Evolutionary conservation across 2,329 filamentous ascomycete genomes (phyloP).

Genomic region (Harringtonia aguacate): DNA sequence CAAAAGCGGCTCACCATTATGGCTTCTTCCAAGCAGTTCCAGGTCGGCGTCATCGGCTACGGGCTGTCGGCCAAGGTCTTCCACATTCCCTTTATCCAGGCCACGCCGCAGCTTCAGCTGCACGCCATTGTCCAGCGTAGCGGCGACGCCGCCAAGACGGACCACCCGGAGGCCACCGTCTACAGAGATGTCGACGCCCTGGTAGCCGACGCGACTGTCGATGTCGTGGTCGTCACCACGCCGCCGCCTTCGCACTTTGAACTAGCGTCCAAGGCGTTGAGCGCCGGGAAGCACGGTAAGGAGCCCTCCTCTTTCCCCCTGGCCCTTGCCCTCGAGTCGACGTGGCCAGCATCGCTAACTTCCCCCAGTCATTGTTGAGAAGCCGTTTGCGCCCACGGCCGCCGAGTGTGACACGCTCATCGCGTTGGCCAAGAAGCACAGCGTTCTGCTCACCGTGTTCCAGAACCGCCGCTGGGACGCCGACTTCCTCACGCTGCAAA

Average conservation of each 20-base stretch:
- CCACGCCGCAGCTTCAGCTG: slow-evolving; percentile 53
- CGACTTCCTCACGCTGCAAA: slow-evolving; percentile 61
- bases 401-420: slow-evolving; percentile 56
- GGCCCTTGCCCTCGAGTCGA: no score
- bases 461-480: slow-evolving; percentile 70
- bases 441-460: slow-evolving; percentile 53
- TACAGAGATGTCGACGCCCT: slow-evolving; percentile 53
- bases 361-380: slow-evolving; percentile 57
- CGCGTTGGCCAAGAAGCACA: slow-evolving; percentile 37
- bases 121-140: slow-evolving; percentile 68
- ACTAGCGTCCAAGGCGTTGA: slow-evolving; percentile 53
- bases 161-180: slow-evolving; percentile 55
- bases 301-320: no score
- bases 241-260: slow-evolving; percentile 61
- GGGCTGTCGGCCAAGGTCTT: slow-evolving; percentile 63
- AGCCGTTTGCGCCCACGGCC: slow-evolving; percentile 67
- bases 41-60: slow-evolving; percentile 20
- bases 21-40: slow-evolving; percentile 8
- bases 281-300: slow-evolving; percentile 58
- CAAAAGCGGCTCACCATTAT: neutral
- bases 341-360: no score
- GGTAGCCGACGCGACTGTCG: slow-evolving; percentile 52
- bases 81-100: slow-evolving; percentile 68
- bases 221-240: slow-evolving; percentile 62
- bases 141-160: slow-evolving; percentile 54